Percentiles rank a stretch among this genome's conserved stretches.
Evolutionary conservation across 345 rosid species (phyloP).

Genomic region (Corchorus olitorius): DNA sequence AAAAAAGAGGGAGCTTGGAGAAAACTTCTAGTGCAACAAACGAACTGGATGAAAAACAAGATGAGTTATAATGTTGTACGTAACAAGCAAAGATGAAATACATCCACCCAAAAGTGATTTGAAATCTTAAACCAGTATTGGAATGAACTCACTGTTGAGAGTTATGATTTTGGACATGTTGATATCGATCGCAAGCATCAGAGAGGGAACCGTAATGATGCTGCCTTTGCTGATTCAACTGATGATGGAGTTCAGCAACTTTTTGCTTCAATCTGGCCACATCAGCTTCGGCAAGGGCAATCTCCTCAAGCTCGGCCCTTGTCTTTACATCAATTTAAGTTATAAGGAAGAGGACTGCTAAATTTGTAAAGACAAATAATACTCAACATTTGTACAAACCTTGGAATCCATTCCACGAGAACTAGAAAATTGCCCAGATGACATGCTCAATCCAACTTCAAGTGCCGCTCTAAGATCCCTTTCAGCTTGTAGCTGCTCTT

Average conservation of each 20-base stretch:
- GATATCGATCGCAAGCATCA: conserved; percentile 75
- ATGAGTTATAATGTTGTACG: no score
- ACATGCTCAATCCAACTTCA: conserved; percentile 99
- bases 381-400: conserved; percentile 48
- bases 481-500: conserved; percentile 99
- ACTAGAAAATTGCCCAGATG: conserved; percentile 79
- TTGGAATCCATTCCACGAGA: conserved; percentile 95
- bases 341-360: conserved; percentile 27
- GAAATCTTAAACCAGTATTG: not conserved
- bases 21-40: conserved; percentile 5
- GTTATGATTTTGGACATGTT: conserved; percentile 72
- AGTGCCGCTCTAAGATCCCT: conserved; percentile 97
- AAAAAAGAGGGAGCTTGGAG: not conserved
- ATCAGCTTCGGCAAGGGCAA: conserved; percentile 99
- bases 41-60: not conserved
- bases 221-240: conserved; percentile 95
- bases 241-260: conserved; percentile 98
- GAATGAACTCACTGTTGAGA: conserved; percentile 73
- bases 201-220: conserved; percentile 79
- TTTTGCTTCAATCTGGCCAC: conserved; percentile 98
- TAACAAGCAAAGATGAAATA: not conserved
- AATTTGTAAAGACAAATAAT: conserved; percentile 13
- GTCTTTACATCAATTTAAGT: conserved; percentile 64
- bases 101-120: not conserved
- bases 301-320: conserved; percentile 99